These are phyloP conservation scores for Chlorencoelia australis DNA, from an alignment of 2,329 filamentous ascomycete genomes.

Conservation along the genomic window DNA sequence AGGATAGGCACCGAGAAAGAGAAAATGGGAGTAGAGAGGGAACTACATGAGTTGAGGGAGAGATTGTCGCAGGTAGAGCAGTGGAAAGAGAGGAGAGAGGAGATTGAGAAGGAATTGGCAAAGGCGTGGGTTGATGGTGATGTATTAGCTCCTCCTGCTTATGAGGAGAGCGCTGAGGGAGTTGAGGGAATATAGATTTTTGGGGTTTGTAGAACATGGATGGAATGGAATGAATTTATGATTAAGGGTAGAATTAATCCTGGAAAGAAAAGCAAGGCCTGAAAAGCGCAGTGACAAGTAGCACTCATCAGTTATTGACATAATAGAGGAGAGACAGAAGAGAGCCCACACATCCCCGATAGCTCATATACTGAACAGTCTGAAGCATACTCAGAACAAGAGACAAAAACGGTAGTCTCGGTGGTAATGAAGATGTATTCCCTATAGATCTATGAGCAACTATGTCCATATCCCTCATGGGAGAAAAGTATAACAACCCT, in stretches of 20 bases:
- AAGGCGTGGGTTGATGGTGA: slow-evolving; percentile 28
- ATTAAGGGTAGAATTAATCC: no score
- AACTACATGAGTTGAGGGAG: slow-evolving; percentile 75
- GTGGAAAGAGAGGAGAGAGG: slow-evolving; percentile 67
- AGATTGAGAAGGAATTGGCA: slow-evolving; percentile 74
- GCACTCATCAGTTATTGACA: no score
- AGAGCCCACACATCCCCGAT: no score
- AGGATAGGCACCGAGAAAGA: slow-evolving; percentile 88
- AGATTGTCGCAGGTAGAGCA: slow-evolving; percentile 70
- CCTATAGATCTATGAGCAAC: slow-evolving; percentile 32
- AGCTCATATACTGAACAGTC: no score
- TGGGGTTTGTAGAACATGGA: no score
- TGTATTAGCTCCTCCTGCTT: slow-evolving; percentile 13
- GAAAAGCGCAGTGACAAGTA: no score
- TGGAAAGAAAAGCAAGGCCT: no score
- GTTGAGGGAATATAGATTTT: no score
- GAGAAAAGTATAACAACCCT: slow-evolving; percentile 33
- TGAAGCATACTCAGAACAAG: no score
- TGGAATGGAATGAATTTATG: no score
- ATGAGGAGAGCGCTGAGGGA: slow-evolving; percentile 5
- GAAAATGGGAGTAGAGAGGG: slow-evolving; percentile 86
- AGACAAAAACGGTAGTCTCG: slow-evolving; percentile 46
- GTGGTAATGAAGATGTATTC: slow-evolving; percentile 49
- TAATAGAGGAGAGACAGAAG: no score
- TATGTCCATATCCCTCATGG: slow-evolving; percentile 2